phyloP scores from a whole-genome alignment of 1,284 basidiomycete species.

The Cryptococcus jaspeensis region DNA sequence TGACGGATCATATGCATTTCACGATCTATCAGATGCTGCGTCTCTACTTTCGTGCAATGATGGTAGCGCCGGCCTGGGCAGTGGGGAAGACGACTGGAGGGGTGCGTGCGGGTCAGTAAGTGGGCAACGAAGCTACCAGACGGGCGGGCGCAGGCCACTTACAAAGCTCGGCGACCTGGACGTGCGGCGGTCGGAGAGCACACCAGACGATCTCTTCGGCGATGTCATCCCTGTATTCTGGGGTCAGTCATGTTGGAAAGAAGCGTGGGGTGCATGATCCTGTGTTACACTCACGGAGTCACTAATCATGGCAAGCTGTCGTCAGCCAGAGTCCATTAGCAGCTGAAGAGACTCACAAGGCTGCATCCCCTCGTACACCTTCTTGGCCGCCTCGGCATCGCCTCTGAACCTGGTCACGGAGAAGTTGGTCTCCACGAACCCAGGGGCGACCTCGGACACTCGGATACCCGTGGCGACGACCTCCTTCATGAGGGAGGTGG shows the following conservation, averaged over 20 bases:
- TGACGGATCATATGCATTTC: no score
- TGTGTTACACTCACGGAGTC: conserved; percentile 1
- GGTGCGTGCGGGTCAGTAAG: neutral
- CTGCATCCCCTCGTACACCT: conserved; percentile 76
- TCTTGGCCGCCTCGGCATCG: conserved; percentile 72
- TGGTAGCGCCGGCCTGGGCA: conserved; percentile 37
- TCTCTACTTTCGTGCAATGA: conserved; percentile 19
- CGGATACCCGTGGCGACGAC: conserved; percentile 83
- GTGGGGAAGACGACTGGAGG: conserved; percentile 35
- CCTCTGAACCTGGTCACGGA: conserved; percentile 83
- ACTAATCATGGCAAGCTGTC: neutral
- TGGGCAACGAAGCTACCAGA: no score
- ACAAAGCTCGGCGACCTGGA: conserved; percentile 37
- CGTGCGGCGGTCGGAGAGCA: conserved; percentile 35
- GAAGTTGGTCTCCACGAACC: conserved; percentile 59
- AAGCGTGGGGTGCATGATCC: neutral
- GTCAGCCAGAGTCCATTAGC: neutral
- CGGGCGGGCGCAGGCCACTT: conserved; percentile 10
- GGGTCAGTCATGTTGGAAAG: neutral
- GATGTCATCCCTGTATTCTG: conserved; percentile 69
- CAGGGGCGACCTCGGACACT: conserved; percentile 87
- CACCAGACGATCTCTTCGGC: conserved; percentile 91
- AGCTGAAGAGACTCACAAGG: conserved; percentile 43
- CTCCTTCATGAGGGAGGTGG: conserved; percentile 78
- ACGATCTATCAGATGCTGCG: neutral